Base-by-base conservation (phyloP, 1,284 basidiomycete genomes). In the Pulveroboletus sp. region DNA sequence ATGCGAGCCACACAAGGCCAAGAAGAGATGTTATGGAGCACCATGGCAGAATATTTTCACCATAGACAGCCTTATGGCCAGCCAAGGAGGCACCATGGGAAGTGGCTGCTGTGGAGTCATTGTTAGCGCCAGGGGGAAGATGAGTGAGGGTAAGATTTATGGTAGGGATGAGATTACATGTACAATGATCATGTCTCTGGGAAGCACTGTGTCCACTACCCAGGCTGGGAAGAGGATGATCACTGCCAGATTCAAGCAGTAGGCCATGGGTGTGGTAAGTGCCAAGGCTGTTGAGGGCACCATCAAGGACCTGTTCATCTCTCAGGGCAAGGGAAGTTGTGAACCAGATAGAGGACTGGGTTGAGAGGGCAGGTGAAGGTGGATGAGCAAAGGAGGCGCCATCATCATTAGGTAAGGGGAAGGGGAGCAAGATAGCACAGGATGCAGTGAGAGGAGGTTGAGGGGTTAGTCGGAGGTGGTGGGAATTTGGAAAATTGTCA, bases 1-100 rank as follows among this genome's bases (percentile, higher is more conserved):
- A 78, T 3, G 96, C 95, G 39, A 91, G 75, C 90, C 91, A 97
- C 93, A 98, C 98, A 41, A 99, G 81, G 61, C 82, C 77, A 44
- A 94, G 76, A 19, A 99, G 77, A 32, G 82, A 21, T 76, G 97
- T 98, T 62, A 83, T 85, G 56, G 83, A 80, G 42, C 92, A 84
- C 7, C 75, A 75, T 2, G 96, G 96, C 1, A 98, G 78, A 32
- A 88, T 70, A 68, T 99, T 99, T 58, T 79, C 75, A 40, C 97
- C 96, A 67, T 88, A 99, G 0, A 98, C 80, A 1, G 83, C 78
- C 59, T 79, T 76, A 10, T 93, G 81, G 47, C 89, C 84, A 13
- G 84, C 82, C 10, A 91, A 60, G 11, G 79, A 73, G 2, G 89
- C 84, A 10, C 63, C 62, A 65, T 76, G 82, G 35, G 84, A 80